Evolutionary conservation across 768 basidiomycete species (phyloP).

Genomic region (Hypsizygus marmoreus): DNA sequence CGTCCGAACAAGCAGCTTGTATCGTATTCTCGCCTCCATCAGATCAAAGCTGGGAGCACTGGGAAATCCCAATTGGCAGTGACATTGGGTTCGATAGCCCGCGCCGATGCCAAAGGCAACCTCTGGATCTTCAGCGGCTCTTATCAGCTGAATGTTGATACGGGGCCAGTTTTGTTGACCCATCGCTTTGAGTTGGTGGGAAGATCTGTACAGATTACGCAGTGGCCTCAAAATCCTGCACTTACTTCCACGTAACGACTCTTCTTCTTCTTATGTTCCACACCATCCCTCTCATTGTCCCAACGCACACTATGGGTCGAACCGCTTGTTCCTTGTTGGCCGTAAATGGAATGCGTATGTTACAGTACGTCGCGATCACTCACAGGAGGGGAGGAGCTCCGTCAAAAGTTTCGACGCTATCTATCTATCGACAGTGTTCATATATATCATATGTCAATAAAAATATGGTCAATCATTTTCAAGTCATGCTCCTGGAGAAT

Average conservation of each 20-base stretch:
- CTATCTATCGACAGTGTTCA: too few species aligned
- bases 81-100: conserved; percentile 49
- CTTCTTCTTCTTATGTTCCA: conserved; percentile 1
- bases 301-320: not conserved
- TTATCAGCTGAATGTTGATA: conserved; percentile 47
- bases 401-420: too few species aligned
- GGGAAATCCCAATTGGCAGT: conserved; percentile 38
- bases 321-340: too few species aligned
- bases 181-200: conserved; percentile 47
- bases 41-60: conserved; percentile 26
- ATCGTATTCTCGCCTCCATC: conserved; percentile 43
- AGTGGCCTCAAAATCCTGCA: conserved; percentile 38
- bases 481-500: not conserved
- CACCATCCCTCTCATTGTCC: not conserved
- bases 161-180: conserved; percentile 35
- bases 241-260: conserved; percentile 4
- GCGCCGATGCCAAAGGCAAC: conserved; percentile 47
- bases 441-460: too few species aligned
- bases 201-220: conserved; percentile 36
- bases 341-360: too few species aligned
- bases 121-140: conserved; percentile 46
- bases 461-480: too few species aligned
- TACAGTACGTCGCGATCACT: too few species aligned
- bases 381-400: too few species aligned
- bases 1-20: conserved; percentile 55